Evolutionary conservation across 768 basidiomycete genomes (phyloP), one percentile per base, ranked within the genome.

Genomic region (Xerocomus potaroensis): DNA sequence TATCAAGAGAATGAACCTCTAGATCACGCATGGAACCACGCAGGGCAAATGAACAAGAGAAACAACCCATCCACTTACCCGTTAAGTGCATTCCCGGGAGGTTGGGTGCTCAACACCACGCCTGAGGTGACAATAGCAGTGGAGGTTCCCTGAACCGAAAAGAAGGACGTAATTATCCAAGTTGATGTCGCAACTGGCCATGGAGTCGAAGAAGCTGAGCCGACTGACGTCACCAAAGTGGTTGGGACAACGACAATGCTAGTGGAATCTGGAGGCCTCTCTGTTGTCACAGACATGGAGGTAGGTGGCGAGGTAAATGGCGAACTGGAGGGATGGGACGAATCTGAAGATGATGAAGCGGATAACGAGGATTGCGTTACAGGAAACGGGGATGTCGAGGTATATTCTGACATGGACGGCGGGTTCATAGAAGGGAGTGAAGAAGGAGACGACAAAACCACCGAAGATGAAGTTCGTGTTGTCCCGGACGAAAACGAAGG

Each of bases 101-200:
- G 8, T 30, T 55, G 35, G 0, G 64, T 65, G 26, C 63, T 67
- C 34, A 67, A 50, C 16, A 48, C 57, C 8, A 38, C 27, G 19
- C 50, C 61, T 9, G 61, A 50, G 12, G 60, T 53, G 30, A 61
- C 39, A 27, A 55, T 51, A 7, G 48, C 39, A 7, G 63, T 58
- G 12, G 41, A 38, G 4, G 56, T 53, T 16, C 33, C 55, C 39
- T 48, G 49, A 22, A 39, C 56, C n/a, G 9, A 24, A 29, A 63
- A 0, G 15, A 52, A 10, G 12, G 65, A 59, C 2, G 47, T 59
- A 37, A 57, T 23, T 5, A 51, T 57, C 26, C 51, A 46, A 5
- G 56, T 65, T 38, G 63, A 63, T 6, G 49, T 32, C 4, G 49
- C 33, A 10, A 47, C 50, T 3, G 35, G 40, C 5, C 12, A 32